Base-by-base conservation (phyloP, 2,329 filamentous ascomycete species). In the Penicillium sp. region DNA sequence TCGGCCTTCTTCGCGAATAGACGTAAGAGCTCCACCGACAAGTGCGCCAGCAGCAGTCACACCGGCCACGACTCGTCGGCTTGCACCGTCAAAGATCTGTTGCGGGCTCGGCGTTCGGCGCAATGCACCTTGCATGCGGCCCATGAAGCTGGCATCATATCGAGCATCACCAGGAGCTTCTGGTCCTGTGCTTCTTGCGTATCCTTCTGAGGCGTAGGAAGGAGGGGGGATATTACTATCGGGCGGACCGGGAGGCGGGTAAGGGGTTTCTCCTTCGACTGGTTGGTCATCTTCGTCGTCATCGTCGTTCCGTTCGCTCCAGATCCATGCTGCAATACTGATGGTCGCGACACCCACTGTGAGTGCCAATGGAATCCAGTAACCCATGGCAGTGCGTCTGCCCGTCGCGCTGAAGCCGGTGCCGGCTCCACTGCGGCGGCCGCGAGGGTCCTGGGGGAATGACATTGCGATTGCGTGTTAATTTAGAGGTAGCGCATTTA, bases 321-420 rank as follows among this genome's bases (percentile, higher is more conserved):
- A 96, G 55, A 92, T 85, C 93, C 93, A 97, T 52, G 90, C 90
- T 47, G 87, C 92, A 44, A 95, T 76, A 31, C 92, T 91, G 50
- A 89, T 86, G 21, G 92, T 90, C 55, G 93, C 93, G 62, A 95
- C 85, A 43, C 90, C 92, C 53, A 95, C 85, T 45, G 92, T 96
- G 59, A 96, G 75, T 60, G 86, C 87, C 51, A 97, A 81, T 57
- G 93, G 93, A 54, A 96, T 84, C 90, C 92, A 96, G 76, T 95
- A 93, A 67, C 86, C 75, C 59, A 77, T 63, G 33, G 72, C 66
- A 16, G 75, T 75, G 31, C 74, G 70, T 49, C 66, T 63, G 21
- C 74, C 71, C 9, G 70, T 70, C 42, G 72, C 64, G 65, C 73
- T 74, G 64, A 76, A 76, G 45, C 72, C 72, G 50, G 66, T 62